phyloP scores from a whole-genome alignment of 495 filamentous ascomycete species.

The Neurospora pannonica region DNA sequence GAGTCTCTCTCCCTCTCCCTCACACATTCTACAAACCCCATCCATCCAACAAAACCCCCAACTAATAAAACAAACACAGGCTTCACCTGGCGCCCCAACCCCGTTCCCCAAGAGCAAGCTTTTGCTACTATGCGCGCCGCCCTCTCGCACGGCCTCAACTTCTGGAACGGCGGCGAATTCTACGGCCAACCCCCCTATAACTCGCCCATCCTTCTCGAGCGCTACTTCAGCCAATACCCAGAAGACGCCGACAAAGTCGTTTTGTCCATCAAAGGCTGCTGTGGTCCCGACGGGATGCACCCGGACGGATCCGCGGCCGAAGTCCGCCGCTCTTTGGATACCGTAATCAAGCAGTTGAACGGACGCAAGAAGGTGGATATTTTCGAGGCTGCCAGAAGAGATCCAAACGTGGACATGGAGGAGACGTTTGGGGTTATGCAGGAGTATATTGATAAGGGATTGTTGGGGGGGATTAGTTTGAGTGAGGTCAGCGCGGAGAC shows the following conservation, averaged over 20 bases:
- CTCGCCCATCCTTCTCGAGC: conserved; percentile 52
- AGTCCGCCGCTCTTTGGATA: conserved; percentile 58
- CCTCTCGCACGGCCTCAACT: conserved; percentile 53
- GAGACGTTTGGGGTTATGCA: conserved; percentile 45
- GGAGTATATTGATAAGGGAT: conserved; percentile 60
- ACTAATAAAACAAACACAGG: conserved; percentile 29
- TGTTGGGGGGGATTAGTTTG: conserved; percentile 69
- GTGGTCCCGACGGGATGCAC: conserved; percentile 19
- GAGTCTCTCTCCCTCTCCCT: neutral
- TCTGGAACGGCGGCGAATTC: conserved; percentile 77
- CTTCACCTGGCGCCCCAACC: conserved; percentile 62
- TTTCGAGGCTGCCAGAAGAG: conserved; percentile 69
- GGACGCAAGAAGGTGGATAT: conserved; percentile 76
- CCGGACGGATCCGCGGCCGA: conserved; percentile 54
- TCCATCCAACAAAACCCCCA: neutral
- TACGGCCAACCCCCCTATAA: conserved; percentile 66
- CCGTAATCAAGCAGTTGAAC: conserved; percentile 50
- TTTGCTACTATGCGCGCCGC: conserved; percentile 61
- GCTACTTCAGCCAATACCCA: conserved; percentile 61
- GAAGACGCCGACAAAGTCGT: conserved; percentile 59
- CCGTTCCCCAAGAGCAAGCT: conserved; percentile 48
- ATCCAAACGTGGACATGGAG: conserved; percentile 44
- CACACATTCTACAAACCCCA: neutral
- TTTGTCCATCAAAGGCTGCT: conserved; percentile 54
- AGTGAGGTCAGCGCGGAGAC: conserved; percentile 66